A percentile compares a stretch with the other conserved stretches of the same genome.
Conservation (phyloP, 345 rosid genomes). For the Populus ilicifolia region DNA sequence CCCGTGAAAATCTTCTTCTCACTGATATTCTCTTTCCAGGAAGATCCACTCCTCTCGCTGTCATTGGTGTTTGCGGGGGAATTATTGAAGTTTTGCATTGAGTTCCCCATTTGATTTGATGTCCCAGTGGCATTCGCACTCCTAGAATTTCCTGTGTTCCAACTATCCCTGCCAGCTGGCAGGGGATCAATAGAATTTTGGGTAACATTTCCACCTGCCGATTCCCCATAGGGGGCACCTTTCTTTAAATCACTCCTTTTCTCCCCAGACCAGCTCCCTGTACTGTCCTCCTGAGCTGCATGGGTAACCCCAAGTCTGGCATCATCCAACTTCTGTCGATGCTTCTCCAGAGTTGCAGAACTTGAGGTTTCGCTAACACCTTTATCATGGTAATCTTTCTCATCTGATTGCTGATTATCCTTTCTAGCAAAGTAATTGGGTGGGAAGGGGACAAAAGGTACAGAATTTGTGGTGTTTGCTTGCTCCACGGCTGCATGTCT, state of each 20-base stretch:
- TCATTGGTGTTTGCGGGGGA: slow-evolving; percentile 10
- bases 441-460: slow-evolving; percentile 86
- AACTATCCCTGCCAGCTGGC: not conserved
- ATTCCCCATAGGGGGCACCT: slow-evolving; percentile 9
- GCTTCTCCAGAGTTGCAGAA: slow-evolving; percentile 23
- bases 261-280: slow-evolving; percentile 20
- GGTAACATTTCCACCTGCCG: slow-evolving; percentile 17
- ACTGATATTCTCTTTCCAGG: slow-evolving; percentile 5
- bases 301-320: not conserved
- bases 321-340: slow-evolving; percentile 17
- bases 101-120: slow-evolving; percentile 4
- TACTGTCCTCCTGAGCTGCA: not conserved
- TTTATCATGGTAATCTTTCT: slow-evolving; percentile 18
- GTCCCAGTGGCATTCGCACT: not conserved
- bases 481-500: slow-evolving; percentile 51
- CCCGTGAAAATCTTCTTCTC: slow-evolving; percentile 7
- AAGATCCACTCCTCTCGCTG: slow-evolving; percentile 11
- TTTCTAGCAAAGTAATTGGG: slow-evolving; percentile 65
- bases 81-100: slow-evolving; percentile 13
- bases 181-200: slow-evolving; percentile 13
- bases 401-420: slow-evolving; percentile 36
- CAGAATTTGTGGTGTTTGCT: slow-evolving; percentile 50
- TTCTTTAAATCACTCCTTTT: slow-evolving; percentile 8
- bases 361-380: slow-evolving; percentile 27
- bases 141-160: slow-evolving; percentile 7